Conservation (phyloP, 2,329 filamentous ascomycete genomes). For the Aspergillus sp. region DNA sequence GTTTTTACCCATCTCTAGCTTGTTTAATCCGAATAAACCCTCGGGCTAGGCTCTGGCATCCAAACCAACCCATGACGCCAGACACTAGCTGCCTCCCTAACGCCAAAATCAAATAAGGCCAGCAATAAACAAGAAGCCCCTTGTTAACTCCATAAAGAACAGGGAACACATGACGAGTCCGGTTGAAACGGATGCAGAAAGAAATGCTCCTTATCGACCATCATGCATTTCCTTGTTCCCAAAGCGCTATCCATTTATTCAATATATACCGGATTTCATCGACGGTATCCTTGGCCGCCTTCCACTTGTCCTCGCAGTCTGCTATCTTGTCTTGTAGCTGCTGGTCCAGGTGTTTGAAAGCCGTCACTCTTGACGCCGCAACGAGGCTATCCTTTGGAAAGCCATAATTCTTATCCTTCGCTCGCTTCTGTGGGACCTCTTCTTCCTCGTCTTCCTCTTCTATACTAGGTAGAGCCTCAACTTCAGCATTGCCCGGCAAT, state of each 20-base stretch:
- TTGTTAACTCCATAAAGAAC: background rate
- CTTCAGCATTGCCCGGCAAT: conserved; percentile 2
- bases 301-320: conserved; percentile 59
- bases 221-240: conserved; percentile 1
- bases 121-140: background rate
- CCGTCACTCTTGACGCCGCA: too few relatives aligned
- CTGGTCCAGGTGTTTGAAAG: too few relatives aligned
- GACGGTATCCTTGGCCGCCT: conserved; percentile 40
- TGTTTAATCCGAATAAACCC: background rate
- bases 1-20: background rate
- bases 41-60: background rate
- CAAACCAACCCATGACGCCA: background rate
- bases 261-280: conserved; percentile 22
- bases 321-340: conserved; percentile 54
- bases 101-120: background rate
- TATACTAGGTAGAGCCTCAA: conserved; percentile 5
- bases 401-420: background rate
- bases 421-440: background rate
- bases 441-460: conserved; percentile 24
- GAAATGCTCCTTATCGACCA: background rate
- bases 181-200: background rate
- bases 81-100: background rate
- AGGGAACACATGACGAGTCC: background rate
- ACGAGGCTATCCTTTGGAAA: too few relatives aligned
- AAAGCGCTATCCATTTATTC: conserved; percentile 25